Percentiles rank a stretch among this genome's conserved stretches.
Conservation (phyloP, 352 stramenopile genomes). For the Globisporangium alternatum region DNA sequence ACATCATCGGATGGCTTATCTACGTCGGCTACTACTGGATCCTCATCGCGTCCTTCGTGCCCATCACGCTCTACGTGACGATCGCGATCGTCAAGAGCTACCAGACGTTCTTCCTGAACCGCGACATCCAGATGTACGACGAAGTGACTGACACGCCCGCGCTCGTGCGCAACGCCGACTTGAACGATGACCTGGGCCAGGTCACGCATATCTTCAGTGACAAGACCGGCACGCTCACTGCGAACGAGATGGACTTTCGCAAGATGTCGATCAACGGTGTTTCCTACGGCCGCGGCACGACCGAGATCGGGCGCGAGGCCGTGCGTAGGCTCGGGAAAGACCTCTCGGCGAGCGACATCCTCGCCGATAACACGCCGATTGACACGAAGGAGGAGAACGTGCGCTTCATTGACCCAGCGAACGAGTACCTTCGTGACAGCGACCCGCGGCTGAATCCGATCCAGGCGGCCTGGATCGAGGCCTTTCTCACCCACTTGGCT, state of each 20-base stretch:
- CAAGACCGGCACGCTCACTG: conserved; percentile 84
- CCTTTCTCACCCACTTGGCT: conserved; percentile 77
- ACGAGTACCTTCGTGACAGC: conserved; percentile 56
- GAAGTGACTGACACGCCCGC: conserved; percentile 73
- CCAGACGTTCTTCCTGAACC: conserved; percentile 84
- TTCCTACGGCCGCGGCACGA: conserved; percentile 79
- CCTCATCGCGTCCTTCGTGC: conserved; percentile 84
- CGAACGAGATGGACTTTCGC: conserved; percentile 88
- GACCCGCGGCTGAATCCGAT: conserved; percentile 40
- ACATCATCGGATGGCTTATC: conserved; percentile 66
- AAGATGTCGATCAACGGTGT: conserved; percentile 86
- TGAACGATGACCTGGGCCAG: conserved; percentile 86
- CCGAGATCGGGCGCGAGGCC: conserved; percentile 80
- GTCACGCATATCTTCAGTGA: conserved; percentile 89
- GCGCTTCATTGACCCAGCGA: conserved; percentile 75
- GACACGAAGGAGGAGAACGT: conserved; percentile 68
- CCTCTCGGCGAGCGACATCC: conserved; percentile 67
- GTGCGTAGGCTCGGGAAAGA: conserved; percentile 69
- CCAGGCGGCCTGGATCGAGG: conserved; percentile 71
- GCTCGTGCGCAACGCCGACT: conserved; percentile 76
- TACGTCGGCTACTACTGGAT: conserved; percentile 89
- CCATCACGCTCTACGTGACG: conserved; percentile 87
- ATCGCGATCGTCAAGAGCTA: conserved; percentile 87
- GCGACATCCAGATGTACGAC: conserved; percentile 86
- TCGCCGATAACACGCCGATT: conserved; percentile 60